These are phyloP conservation scores for Penicillium frequentans DNA, from an alignment of 2,329 filamentous ascomycete species.

Conservation along the genomic window DNA sequence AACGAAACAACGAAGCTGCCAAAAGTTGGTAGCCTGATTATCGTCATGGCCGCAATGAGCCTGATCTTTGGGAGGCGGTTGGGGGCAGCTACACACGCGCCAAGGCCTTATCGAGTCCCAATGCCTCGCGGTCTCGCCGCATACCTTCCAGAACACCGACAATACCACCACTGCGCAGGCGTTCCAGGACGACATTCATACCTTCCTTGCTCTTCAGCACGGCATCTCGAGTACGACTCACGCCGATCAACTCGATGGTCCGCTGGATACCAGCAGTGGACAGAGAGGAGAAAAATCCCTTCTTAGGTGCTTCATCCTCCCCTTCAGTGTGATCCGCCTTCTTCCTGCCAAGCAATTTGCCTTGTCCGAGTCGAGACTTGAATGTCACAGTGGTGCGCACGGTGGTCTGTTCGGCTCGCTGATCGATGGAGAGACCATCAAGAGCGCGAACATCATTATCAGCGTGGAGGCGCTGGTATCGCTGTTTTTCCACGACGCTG, in stretches of 20 bases:
- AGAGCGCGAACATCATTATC: conserved; percentile 22
- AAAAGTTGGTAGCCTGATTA: conserved; percentile 15
- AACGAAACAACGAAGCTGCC: not conserved
- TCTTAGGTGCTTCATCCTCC: conserved; percentile 54
- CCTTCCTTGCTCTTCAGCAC: conserved; percentile 64
- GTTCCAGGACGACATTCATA: conserved; percentile 66
- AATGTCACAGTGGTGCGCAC: conserved; percentile 64
- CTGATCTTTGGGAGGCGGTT: conserved; percentile 24
- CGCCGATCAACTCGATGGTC: conserved; percentile 63
- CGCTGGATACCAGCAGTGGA: conserved; percentile 61
- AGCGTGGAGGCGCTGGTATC: conserved; percentile 50
- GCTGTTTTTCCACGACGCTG: conserved; percentile 62
- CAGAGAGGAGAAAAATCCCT: conserved; percentile 60
- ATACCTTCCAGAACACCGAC: conserved; percentile 71
- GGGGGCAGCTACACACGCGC: conserved; percentile 44
- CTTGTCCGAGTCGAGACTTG: conserved; percentile 61
- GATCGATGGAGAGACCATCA: conserved; percentile 37
- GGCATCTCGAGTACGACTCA: conserved; percentile 60
- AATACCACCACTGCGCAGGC: conserved; percentile 64
- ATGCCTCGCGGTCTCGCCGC: conserved; percentile 58
- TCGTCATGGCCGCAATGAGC: conserved; percentile 30
- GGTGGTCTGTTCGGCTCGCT: conserved; percentile 50
- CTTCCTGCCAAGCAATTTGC: conserved; percentile 47
- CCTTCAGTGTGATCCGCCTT: conserved; percentile 43
- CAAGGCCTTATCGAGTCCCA: conserved; percentile 41